Base-by-base conservation (phyloP, 352 stramenopile species). In the Peronospora destructor region DNA sequence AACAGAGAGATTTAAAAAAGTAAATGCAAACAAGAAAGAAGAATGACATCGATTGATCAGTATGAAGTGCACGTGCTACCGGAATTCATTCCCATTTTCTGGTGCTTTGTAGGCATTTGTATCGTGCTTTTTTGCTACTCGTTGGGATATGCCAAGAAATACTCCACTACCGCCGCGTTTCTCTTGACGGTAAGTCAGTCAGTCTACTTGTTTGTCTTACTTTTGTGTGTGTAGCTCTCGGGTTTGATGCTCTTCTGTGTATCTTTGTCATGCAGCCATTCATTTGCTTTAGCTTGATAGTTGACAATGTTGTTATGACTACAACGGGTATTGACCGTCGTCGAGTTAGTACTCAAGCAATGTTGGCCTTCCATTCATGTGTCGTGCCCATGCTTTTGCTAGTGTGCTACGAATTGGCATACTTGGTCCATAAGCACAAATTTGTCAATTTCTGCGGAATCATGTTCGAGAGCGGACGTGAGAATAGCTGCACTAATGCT, bases 401-500 rank as follows among this genome's bases (percentile, higher is more conserved):
- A 14, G 76, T 91, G 3, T 91, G 83, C 66, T 95, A 94, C 53
- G 85, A 95, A 61, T 63, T 95, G 55, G 83, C 83, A 10, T 95
- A 95, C 66, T 47, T 87, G 32, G 86, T 95, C 36, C 86, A 95
- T 66, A 95, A 94, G 64, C 78, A 91, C 44, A 91, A 91, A 45
- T 85, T 73, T 16, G 83, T 95, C 47, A 91, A 92, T 56, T 95
- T 95, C 51, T 95, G 84, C 45, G 86, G 86, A 30, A 94, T 95
- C 55, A 77, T 75, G 12, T 95, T 95, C 48, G 84, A 94, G 42
- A 81, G 68, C 32, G 76, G 73, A 25, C 58, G 56, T n/a, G 63
- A 68, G 30, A 56, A 55, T 17, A 66, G 52, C 12, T 53, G 47
- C 19, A 42, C 47, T 26, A 64, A 71, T 26, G 43, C 45, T 0